A percentile compares a stretch with the other conserved stretches of the same genome.
phyloP scores from a whole-genome alignment of 129 eudicot species.

The Sambucus nigra region DNA sequence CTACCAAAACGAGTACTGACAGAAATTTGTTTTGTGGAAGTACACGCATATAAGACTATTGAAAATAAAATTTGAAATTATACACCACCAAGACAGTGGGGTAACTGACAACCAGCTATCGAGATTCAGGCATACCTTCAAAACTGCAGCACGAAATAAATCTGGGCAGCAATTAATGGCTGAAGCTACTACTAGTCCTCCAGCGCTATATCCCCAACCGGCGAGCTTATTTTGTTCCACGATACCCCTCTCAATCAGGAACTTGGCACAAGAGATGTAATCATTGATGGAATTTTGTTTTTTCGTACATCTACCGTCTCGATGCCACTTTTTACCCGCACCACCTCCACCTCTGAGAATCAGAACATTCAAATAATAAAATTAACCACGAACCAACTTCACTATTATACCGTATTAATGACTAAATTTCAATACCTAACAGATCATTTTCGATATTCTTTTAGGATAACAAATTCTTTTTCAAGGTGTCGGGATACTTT shows the following conservation, averaged over 20 bases:
- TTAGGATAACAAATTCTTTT: no score
- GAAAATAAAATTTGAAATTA: not conserved
- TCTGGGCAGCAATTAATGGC: conserved; percentile 67
- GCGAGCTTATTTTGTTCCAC: conserved; percentile 71
- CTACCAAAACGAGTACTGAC: no score
- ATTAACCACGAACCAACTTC: not conserved
- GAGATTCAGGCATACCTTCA: conserved; percentile 41
- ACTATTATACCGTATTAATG: not conserved
- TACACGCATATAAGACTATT: no score
- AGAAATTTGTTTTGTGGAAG: no score
- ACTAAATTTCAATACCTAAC: not conserved
- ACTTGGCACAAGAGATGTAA: conserved; percentile 73
- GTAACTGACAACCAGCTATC: not conserved
- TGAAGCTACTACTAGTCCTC: conserved; percentile 88
- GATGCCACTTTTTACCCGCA: conserved; percentile 73
- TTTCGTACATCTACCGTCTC: conserved; percentile 58
- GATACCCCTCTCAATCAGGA: conserved; percentile 46
- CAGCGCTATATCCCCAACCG: conserved; percentile 97
- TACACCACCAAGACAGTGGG: not conserved
- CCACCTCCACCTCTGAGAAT: conserved; percentile 92
- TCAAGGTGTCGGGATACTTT: no score
- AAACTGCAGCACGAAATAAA: conserved; percentile 79
- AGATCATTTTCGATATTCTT: no score
- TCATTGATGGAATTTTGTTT: conserved; percentile 60
- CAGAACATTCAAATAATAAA: conserved; percentile 4